Evolutionary conservation across 148 eudicot genomes (phyloP), one percentile per base, ranked within the genome.

Genomic region (Silene latifolia): DNA sequence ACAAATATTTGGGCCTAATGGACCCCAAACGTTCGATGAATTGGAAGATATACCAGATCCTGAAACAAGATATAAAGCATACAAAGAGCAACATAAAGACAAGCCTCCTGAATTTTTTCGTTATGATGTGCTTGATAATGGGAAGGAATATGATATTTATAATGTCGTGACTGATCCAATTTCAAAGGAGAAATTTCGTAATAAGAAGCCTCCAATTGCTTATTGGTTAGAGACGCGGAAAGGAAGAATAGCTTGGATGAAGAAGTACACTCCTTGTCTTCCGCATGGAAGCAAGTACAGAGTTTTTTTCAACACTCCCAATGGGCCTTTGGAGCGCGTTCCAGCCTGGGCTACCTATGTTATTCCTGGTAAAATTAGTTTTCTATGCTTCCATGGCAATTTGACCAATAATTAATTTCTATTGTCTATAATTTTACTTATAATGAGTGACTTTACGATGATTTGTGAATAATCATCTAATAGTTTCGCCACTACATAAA

Each of bases 311-410:
- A 92, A 95, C 86, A 95, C 99, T 74, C 92, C 99, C 32, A 86
- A 80, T 64, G 99, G 99, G 67, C 87, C 97, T 79, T 74, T 95
- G 78, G 98, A 95, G 77, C 88, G 97, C 25, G 86, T 95, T 81
- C 99, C 99, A 77, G 97, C 99, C 35, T 95, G 97, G 99, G 99
- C 99, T 77, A 85, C 93, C 74, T 95, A 92, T 79, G 97, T 92
- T 72, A 54, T 86, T 85, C 99, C 97, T 66, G 97, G 99, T 95
- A 82, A 76, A 46, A n/a, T 48, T 79, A 67, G 39, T 39, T 63
- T 79, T 21, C 57, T 63, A 42, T 75, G 78, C 76, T 65, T 64
- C 29, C 12, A 56, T 64, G 17, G 29, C 58, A 39, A 48, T 27
- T 51, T 35, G 15, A n/a, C 46, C 42, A 42, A 17, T 47, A 56